These are phyloP conservation scores for Laburnicola sp. DNA, from an alignment of 2,329 filamentous ascomycete genomes.

Conservation along the genomic window DNA sequence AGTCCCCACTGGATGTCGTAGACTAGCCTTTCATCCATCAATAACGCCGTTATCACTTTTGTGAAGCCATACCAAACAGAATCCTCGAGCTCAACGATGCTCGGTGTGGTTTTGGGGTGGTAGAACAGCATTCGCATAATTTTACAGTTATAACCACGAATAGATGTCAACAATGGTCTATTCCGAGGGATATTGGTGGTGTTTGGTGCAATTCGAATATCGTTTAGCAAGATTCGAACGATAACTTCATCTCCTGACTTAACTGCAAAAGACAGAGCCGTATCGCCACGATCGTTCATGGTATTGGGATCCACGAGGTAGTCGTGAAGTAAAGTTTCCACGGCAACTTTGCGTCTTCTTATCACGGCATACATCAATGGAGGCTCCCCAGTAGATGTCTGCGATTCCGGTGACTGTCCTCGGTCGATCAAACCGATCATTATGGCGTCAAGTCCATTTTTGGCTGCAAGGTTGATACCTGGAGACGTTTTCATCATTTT, in stretches of 20 bases:
- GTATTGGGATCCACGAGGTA: background rate
- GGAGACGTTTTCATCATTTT: too few relatives aligned
- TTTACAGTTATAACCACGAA: too few relatives aligned
- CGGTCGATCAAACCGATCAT: background rate
- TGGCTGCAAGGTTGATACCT: background rate
- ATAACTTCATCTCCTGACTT: slow-evolving; percentile 13
- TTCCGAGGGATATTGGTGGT: too few relatives aligned
- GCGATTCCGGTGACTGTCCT: background rate
- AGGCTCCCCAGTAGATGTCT: background rate
- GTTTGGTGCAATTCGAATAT: too few relatives aligned
- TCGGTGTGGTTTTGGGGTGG: too few relatives aligned
- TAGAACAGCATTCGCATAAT: too few relatives aligned
- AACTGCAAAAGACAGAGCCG: background rate
- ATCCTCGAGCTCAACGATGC: too few relatives aligned
- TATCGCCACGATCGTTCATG: background rate
- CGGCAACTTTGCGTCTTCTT: background rate
- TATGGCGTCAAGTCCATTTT: background rate
- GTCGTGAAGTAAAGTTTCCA: background rate
- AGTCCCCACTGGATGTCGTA: background rate
- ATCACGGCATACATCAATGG: background rate
- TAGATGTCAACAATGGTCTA: too few relatives aligned
- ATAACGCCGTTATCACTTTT: too few relatives aligned
- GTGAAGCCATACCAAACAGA: too few relatives aligned
- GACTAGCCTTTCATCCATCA: background rate
- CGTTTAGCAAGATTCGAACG: too few relatives aligned